A percentile compares a stretch with the other conserved stretches of the same genome.
phyloP scores from a whole-genome alignment of 2,329 filamentous ascomycete genomes.

The Neoascochyta sp. region DNA sequence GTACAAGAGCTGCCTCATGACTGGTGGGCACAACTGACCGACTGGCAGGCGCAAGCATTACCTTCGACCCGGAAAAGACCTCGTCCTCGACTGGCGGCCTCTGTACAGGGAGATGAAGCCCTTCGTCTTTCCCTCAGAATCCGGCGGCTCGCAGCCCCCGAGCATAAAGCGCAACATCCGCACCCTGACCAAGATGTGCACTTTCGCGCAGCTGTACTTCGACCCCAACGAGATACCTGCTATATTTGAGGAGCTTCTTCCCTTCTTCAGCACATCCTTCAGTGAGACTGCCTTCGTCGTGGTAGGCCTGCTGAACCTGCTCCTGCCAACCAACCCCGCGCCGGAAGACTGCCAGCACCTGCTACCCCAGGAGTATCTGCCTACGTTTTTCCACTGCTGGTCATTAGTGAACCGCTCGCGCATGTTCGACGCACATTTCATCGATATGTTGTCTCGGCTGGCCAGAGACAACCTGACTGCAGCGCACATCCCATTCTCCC shows the following conservation, averaged over 20 bases:
- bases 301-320: slow-evolving; percentile 77
- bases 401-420: slow-evolving; percentile 87
- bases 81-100: slow-evolving; percentile 89
- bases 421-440: slow-evolving; percentile 77
- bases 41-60: slow-evolving; percentile 81
- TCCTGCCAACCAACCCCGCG: slow-evolving; percentile 79
- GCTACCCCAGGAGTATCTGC: slow-evolving; percentile 84
- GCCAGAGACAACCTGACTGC: slow-evolving; percentile 78
- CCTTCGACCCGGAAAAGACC: slow-evolving; percentile 80
- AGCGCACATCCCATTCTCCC: slow-evolving; percentile 71
- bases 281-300: slow-evolving; percentile 90
- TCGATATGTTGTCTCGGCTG: slow-evolving; percentile 85
- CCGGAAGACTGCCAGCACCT: slow-evolving; percentile 68
- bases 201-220: slow-evolving; percentile 88
- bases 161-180: slow-evolving; percentile 64
- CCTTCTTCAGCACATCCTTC: slow-evolving; percentile 85
- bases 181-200: slow-evolving; percentile 81
- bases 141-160: slow-evolving; percentile 58
- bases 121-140: slow-evolving; percentile 82
- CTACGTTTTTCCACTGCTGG: slow-evolving; percentile 96
- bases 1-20: slow-evolving; percentile 1
- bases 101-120: slow-evolving; percentile 90
- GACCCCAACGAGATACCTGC: slow-evolving; percentile 79
- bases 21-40: slow-evolving; percentile 22
- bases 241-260: slow-evolving; percentile 55